Base-by-base conservation (phyloP, 306 rosid genomes). In the Adenanthera pavonina region DNA sequence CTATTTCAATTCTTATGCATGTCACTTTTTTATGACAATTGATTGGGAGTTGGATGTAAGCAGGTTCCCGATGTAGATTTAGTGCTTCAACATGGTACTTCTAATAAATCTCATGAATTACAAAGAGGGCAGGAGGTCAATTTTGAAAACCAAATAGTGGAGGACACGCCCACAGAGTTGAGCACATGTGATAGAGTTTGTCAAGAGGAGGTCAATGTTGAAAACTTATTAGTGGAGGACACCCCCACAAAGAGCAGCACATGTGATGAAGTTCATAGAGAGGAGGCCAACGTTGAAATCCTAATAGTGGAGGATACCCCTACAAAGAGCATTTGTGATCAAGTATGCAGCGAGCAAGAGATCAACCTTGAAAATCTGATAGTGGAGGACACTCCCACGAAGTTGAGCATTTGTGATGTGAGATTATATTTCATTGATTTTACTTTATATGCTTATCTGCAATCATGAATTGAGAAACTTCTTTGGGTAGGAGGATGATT, bases 401-500 rank as follows among this genome's bases (percentile, higher is more conserved):
- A 38, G 57, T 64, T 12, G 74, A 76, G 71, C 74, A 78, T 13
- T 84, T 52, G 72, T 78, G 69, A 78, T 74, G 90, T 87, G 86
- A 87, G 90, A 69, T 59, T 67, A n/a, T 74, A 20, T 34, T 47
- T 65, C 47, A 46, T 46, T 10, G 56, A 49, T 38, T 51, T 51
- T 67, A 43, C 69, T 33, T 47, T 68, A 53, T 38, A 38, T 33
- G 44, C 30, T 30, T 64, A 68, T 35, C 44, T 43, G 16, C 76
- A 66, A 53, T 72, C 75, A 5, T 83, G n/a, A 5, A 64, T 72
- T 49, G 36, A 51, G 13, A 56, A 15, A 69, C 60, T 70, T 41
- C 9, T 80, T 78, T 61, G 75, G 49, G 73, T 75, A 69, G 72
- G 88, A 86, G 86, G 88, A 82, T 36, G 88, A 88, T 68, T 70